Evolutionary conservation across 805 yeast genomes (phyloP), one percentile per base, ranked within the genome.

Genomic region (Jamesozyma piceae): DNA sequence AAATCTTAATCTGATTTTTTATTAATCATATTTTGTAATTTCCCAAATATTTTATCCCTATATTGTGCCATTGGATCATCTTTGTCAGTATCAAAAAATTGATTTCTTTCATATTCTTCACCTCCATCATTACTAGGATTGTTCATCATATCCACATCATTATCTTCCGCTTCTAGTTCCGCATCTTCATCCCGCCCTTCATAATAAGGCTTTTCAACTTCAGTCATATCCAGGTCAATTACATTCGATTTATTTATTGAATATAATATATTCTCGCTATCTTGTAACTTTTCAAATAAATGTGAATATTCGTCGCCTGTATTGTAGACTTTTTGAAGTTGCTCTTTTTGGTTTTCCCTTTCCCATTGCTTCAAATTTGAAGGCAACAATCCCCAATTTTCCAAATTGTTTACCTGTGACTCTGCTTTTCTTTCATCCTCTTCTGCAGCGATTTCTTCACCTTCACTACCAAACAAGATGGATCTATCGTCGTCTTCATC

Each of bases 401-500:
- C 19, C 24, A 35, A 18, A 15, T 35, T 26, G 2, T 29, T 27
- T 6, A 45, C 43, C 5, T 43, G 31, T 15, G 34, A 37, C 11
- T 17, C 26, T 8, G 29, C 34, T 4, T 5, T 24, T 3, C 32
- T 29, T 10, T 46, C 43, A 18, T 53, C 63, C 24, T 63, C 67
- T n/a, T 60, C 67, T 5, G 56, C 57, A 2, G 63, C 69, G 31
- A 60, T 62, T 14, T 63, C 64, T 41, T 52, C 67, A 3, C 55
- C 69, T 15, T 60, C 66, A 20, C 61, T 63, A 10, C 66, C 66
- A 35, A 62, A 58, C 3, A 64, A 48, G 19, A 67, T 50, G 1
- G 69, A 59, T 42, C 67, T 49, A 39, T 65, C 78, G 9, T 78
- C 87, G 53, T 84, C 90, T 49, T 87, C 96, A 55, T 89, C 96